Evolutionary conservation across 2,329 filamentous ascomycete genomes (phyloP), one percentile per base, ranked within the genome.

Genomic region (Penicillium sp.): DNA sequence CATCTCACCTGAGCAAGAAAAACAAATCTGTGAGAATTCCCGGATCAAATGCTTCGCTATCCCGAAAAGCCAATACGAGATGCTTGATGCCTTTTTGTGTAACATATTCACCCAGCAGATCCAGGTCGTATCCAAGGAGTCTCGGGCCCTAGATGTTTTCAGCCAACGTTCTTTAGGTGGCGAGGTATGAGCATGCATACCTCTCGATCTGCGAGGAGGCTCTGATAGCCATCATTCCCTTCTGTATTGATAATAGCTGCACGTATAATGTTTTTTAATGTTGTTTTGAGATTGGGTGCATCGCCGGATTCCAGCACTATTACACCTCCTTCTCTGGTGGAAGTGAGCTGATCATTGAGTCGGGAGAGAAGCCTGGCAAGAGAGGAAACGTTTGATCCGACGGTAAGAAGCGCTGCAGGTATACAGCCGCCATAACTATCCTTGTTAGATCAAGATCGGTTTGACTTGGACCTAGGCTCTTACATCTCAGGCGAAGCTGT

Each of bases 41-140:
- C 9, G 74, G 75, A 62, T 83, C 80, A 65, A 82, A 83, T 3
- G 79, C 79, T 66, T 83, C 81, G 44, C 79, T 80, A 62, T 83
- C 81, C 38, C 75, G 74, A 38, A 83, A 75, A 15, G 76, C 78
- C 19, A 83, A 65, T 7, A 82, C 71, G 19, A 83, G 61, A 64
- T 76, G 79, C 46, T 72, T 73, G 35, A 77, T 66, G 3, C 67
- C 65, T 15, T 78, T 75, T 57, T 71, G 73, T 56, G 75, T 69
- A 11, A 79, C 72, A 64, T 79, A 81, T n/a, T 76, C 74, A 51
- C 79, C 68, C 26, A 83, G 74, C 26, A 82, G 63, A 56, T 82
- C 79, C 45, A 83, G 70, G 64, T 83, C 81, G 64, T 82, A 83
- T 57, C 73, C 76, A 48, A 82, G 74, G 49, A 78, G 70, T 63